Evolutionary conservation across 192 early-diverging fungal species (phyloP).

Genomic region (Haplosporangium gracile): DNA sequence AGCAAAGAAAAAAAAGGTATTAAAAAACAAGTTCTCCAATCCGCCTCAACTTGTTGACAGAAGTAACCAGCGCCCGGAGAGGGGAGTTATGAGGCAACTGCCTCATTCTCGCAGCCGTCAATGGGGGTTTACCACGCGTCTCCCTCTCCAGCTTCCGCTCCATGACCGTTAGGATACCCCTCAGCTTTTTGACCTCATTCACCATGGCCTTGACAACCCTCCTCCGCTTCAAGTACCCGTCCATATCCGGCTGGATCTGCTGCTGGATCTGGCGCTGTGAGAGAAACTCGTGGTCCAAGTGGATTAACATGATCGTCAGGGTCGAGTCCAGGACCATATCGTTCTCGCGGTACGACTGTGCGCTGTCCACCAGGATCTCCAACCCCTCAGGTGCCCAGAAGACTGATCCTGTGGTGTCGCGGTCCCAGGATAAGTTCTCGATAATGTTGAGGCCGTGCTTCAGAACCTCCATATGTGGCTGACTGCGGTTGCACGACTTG

Average conservation of each 20-base stretch:
- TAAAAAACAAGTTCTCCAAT: conserved; percentile 39
- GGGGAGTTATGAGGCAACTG: not conserved
- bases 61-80: conserved; percentile 6
- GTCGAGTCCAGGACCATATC: conserved; percentile 56
- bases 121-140: not conserved
- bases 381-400: conserved; percentile 51
- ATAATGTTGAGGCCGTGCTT: conserved; percentile 57
- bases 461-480: conserved; percentile 60
- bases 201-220: conserved; percentile 23
- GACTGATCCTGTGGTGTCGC: conserved; percentile 34
- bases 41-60: conserved; percentile 30
- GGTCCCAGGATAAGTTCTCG: conserved; percentile 47
- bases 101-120: conserved; percentile 13
- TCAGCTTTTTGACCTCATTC: conserved; percentile 44
- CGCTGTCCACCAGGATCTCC: conserved; percentile 53
- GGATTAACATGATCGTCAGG: conserved; percentile 44
- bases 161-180: conserved; percentile 40
- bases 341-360: conserved; percentile 56
- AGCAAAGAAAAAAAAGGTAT: not conserved
- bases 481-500: conserved; percentile 55
- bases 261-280: not conserved
- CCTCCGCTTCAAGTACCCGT: conserved; percentile 9
- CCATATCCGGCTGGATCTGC: not conserved
- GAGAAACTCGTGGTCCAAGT: conserved; percentile 35
- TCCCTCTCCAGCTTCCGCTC: conserved; percentile 48